These are phyloP conservation scores for Nicotiana undulata DNA, from an alignment of 257 asterid species.

Conservation along the genomic window DNA sequence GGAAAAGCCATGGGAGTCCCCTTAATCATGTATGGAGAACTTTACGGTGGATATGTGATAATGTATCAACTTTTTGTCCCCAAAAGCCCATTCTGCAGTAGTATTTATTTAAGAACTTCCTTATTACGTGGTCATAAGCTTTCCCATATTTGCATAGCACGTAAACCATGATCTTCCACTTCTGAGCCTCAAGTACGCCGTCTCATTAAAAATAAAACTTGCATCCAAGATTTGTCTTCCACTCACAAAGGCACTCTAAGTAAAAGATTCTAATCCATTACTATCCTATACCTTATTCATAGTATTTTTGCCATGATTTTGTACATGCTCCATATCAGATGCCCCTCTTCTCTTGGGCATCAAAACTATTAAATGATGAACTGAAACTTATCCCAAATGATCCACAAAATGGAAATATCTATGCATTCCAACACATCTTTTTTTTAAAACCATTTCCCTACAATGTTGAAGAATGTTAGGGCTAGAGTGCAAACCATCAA, in stretches of 20 bases:
- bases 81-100: no score
- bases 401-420: not conserved
- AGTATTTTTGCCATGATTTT: not conserved
- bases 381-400: not conserved
- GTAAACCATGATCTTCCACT: not conserved
- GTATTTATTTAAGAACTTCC: no score
- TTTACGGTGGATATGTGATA: no score
- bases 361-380: not conserved
- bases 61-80: no score
- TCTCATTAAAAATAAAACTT: not conserved
- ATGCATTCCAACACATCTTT: not conserved
- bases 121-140: not conserved
- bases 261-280: not conserved
- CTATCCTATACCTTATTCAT: no score
- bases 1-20: no score
- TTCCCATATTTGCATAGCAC: not conserved
- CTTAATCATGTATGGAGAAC: no score
- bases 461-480: no score
- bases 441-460: not conserved
- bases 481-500: not conserved
- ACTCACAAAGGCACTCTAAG: not conserved
- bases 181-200: not conserved
- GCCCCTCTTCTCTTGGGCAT: not conserved
- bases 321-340: not conserved
- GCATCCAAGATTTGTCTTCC: not conserved